phyloP scores from a whole-genome alignment of 1,284 basidiomycete genomes.

The Erythrobasidium hasegawianum region DNA sequence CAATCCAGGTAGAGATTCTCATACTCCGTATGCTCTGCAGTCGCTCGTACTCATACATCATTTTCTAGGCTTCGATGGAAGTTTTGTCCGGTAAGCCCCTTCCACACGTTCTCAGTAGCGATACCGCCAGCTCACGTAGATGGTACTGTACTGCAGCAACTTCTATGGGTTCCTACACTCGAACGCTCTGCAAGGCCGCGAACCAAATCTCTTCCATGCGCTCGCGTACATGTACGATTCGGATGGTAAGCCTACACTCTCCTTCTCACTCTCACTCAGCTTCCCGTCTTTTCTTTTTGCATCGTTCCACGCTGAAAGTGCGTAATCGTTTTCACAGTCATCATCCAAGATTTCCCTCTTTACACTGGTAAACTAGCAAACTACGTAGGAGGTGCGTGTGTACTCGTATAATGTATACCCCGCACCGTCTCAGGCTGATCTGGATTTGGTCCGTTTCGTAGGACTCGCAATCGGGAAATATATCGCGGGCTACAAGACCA shows the following conservation, averaged over 20 bases:
- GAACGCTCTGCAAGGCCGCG: slow-evolving; percentile 27
- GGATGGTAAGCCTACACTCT: slow-evolving; percentile 11
- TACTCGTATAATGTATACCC: no score
- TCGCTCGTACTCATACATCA: no score
- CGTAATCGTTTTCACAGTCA: no score
- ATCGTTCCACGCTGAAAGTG: no score
- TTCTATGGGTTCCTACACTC: slow-evolving; percentile 38
- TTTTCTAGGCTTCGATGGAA: slow-evolving; percentile 45
- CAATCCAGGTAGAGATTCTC: slow-evolving; percentile 39
- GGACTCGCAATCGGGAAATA: slow-evolving; percentile 15
- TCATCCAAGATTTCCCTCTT: slow-evolving; percentile 31
- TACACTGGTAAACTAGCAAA: slow-evolving; percentile 21
- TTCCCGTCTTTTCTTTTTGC: no score
- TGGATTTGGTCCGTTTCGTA: no score
- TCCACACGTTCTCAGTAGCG: no score
- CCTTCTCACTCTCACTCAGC: no score
- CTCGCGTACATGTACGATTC: slow-evolving; percentile 32
- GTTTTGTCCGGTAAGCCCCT: slow-evolving; percentile 42
- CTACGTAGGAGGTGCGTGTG: slow-evolving; percentile 2
- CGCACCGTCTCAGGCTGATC: no score
- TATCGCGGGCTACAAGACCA: slow-evolving; percentile 25
- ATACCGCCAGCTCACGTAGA: no score
- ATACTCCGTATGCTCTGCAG: no score
- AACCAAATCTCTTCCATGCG: slow-evolving; percentile 18
- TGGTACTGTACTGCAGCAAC: slow-evolving; percentile 34